Evolutionary conservation across 441 rosid genomes (phyloP).

Genomic region (Corymbia citriodora): DNA sequence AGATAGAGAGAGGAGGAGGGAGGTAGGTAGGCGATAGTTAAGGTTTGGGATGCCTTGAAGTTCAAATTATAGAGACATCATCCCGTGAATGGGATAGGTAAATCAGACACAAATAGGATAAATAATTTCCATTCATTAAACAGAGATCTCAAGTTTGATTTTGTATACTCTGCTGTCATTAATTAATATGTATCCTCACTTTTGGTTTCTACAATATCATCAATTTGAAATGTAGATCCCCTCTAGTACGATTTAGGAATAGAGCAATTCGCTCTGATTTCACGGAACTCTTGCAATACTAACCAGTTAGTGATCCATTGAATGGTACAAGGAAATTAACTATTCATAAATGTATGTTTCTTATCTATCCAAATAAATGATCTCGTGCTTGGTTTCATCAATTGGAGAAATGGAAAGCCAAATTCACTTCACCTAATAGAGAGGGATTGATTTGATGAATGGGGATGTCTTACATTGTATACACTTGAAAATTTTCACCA

Average conservation of each 20-base stretch:
- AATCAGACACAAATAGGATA: background rate
- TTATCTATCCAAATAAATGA: background rate
- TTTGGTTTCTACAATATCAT: background rate
- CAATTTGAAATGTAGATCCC: background rate
- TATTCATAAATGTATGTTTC: background rate
- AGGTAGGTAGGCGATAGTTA: too few species aligned
- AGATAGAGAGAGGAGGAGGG: too few species aligned
- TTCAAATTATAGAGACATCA: background rate
- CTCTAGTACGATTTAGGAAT: background rate
- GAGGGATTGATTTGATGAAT: background rate
- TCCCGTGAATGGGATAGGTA: background rate
- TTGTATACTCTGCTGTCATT: background rate
- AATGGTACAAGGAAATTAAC: background rate
- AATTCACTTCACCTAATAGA: background rate
- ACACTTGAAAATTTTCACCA: background rate
- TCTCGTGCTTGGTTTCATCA: background rate
- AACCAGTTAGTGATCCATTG: background rate
- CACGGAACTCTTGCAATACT: background rate
- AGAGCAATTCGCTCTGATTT: background rate
- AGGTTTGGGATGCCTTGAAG: background rate
- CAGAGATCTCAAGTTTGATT: background rate
- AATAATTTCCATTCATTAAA: background rate
- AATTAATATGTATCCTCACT: background rate
- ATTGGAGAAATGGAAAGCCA: background rate
- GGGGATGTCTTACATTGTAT: background rate